Percentiles rank a stretch among this genome's conserved stretches.
Conservation (phyloP, 1,139 yeast genomes). For the Debaryomycetaceae sp. region DNA sequence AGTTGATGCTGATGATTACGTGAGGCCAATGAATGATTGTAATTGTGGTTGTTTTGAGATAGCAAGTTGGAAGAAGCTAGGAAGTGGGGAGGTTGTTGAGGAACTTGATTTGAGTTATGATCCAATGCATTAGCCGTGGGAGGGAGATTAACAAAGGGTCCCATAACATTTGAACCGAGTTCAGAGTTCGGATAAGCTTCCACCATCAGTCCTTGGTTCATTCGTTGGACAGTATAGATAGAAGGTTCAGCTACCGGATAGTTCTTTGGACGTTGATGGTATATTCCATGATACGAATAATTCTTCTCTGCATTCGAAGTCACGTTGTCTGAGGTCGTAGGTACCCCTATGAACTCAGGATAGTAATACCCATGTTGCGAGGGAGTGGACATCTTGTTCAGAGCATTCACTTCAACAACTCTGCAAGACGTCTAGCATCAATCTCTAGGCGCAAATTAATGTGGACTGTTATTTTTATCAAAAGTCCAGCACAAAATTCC, state of each 20-base stretch:
- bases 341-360: constrained; percentile 9
- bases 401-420: neutral
- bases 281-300: neutral
- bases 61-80: neutral
- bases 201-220: constrained; percentile 8
- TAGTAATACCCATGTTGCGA: constrained; percentile 7
- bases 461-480: neutral
- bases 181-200: constrained; percentile 8
- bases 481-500: no score
- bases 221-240: constrained; percentile 11
- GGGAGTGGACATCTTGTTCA: constrained; percentile 4
- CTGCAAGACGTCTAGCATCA: neutral
- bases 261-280: constrained; percentile 7
- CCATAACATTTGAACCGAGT: neutral
- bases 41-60: neutral
- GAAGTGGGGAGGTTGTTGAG: neutral
- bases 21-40: neutral
- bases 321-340: constrained; percentile 7
- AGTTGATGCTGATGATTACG: constrained; percentile 7
- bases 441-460: no score
- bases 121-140: neutral
- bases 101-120: neutral
- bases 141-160: neutral
- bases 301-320: constrained; percentile 3
- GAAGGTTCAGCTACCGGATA: constrained; percentile 9